Evolutionary conservation across 2,329 filamentous ascomycete species (phyloP).

Genomic region (Calycina herbarum): DNA sequence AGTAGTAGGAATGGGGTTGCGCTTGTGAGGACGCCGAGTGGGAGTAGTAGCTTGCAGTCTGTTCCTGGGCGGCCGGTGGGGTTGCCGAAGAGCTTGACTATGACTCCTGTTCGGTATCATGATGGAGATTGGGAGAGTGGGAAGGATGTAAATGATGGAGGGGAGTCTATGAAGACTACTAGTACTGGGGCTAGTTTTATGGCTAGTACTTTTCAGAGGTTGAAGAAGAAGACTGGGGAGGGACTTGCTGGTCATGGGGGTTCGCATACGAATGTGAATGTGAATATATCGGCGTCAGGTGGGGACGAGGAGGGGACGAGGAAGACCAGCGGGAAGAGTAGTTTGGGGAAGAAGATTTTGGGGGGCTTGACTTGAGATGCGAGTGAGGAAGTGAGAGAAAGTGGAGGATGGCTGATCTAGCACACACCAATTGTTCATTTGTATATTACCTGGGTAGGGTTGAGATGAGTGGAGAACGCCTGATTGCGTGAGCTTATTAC

Average conservation of each 20-base stretch:
- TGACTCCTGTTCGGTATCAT: conserved; percentile 30
- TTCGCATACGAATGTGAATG: too few relatives aligned
- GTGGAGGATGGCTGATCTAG: conserved; percentile 3
- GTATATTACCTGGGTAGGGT: conserved; percentile 16
- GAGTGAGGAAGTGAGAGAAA: neutral
- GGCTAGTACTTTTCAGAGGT: conserved; percentile 24
- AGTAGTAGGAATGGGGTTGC: conserved; percentile 27
- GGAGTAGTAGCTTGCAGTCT: conserved; percentile 33
- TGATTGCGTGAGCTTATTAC: neutral
- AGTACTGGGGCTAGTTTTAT: conserved; percentile 23
- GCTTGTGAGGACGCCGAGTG: conserved; percentile 29
- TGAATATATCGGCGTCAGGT: conserved; percentile 5
- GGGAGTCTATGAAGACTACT: conserved; percentile 14
- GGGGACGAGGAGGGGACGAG: conserved; percentile 27
- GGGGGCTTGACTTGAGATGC: conserved; percentile 16
- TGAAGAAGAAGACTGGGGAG: conserved; percentile 28
- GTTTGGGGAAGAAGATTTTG: conserved; percentile 38
- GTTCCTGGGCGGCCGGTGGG: conserved; percentile 16
- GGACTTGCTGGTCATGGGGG: conserved; percentile 9
- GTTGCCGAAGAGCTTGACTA: conserved; percentile 30
- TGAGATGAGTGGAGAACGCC: neutral
- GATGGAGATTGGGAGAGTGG: conserved; percentile 20
- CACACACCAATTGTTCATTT: conserved; percentile 17
- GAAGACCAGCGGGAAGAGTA: conserved; percentile 33
- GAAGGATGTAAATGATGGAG: conserved; percentile 17